Conservation (phyloP, 352 stramenopile species). For the Phytophthora agathidicida region DNA sequence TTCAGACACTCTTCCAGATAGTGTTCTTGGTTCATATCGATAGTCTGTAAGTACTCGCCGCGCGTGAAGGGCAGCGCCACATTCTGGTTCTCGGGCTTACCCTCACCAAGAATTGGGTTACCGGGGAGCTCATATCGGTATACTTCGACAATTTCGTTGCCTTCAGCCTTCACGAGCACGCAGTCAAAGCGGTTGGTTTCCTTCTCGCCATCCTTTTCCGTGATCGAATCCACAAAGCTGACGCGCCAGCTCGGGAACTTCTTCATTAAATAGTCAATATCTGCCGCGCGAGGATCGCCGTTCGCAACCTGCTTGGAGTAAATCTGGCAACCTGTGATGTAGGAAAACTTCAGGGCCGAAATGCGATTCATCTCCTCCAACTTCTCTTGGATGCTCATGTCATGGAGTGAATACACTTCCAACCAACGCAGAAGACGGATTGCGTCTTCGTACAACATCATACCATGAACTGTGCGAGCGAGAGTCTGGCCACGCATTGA, state of each 20-base stretch:
- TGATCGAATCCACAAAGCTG: slow-evolving; percentile 86
- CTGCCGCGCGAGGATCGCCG: slow-evolving; percentile 80
- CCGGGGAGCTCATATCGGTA: slow-evolving; percentile 89
- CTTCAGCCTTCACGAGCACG: slow-evolving; percentile 83
- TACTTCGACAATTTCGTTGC: slow-evolving; percentile 84
- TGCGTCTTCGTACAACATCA: slow-evolving; percentile 92
- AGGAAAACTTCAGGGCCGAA: slow-evolving; percentile 87
- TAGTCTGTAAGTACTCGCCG: slow-evolving; percentile 89
- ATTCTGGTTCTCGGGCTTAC: slow-evolving; percentile 91
- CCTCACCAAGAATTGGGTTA: slow-evolving; percentile 89
- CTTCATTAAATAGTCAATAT: slow-evolving; percentile 90
- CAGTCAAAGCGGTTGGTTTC: slow-evolving; percentile 62
- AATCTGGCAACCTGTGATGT: slow-evolving; percentile 90
- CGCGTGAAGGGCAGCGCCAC: slow-evolving; percentile 86
- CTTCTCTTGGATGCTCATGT: slow-evolving; percentile 73
- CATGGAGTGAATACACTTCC: slow-evolving; percentile 69
- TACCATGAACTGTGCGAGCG: slow-evolving; percentile 85
- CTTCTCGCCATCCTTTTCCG: slow-evolving; percentile 40
- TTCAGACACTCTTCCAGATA: slow-evolving; percentile 90
- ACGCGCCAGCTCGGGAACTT: slow-evolving; percentile 90
- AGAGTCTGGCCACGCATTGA: slow-evolving; percentile 87
- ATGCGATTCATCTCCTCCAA: slow-evolving; percentile 87
- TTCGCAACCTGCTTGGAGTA: slow-evolving; percentile 84
- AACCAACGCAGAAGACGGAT: slow-evolving; percentile 87
- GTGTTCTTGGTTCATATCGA: slow-evolving; percentile 93